Percentiles rank a stretch among this genome's conserved stretches.
Evolutionary conservation across 2,329 filamentous ascomycete genomes (phyloP).

Genomic region (Diplodia intermedia): DNA sequence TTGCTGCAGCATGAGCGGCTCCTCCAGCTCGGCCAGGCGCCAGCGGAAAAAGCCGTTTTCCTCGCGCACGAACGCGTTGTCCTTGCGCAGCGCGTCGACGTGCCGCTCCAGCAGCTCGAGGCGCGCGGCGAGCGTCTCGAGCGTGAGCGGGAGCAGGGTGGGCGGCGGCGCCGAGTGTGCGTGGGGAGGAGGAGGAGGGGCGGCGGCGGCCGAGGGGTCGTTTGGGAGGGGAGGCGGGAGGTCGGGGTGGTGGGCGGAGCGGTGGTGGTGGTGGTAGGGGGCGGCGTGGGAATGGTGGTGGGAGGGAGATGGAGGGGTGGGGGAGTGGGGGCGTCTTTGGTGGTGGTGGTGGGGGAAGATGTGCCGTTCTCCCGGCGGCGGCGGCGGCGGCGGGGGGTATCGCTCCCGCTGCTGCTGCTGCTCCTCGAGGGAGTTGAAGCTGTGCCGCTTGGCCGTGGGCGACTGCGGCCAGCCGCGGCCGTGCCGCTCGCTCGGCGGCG

Average conservation of each 20-base stretch:
- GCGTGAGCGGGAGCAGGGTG: background rate
- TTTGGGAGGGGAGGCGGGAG: background rate
- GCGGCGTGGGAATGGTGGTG: background rate
- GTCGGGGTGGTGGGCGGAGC: background rate
- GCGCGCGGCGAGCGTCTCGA: background rate
- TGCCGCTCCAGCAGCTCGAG: background rate
- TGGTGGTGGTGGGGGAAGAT: constrained; percentile 1
- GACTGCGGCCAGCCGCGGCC: background rate
- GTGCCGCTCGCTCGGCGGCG: constrained; percentile 13
- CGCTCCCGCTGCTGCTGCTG: background rate
- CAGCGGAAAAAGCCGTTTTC: constrained; percentile 17
- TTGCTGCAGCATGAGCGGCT: background rate
- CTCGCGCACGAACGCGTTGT: background rate
- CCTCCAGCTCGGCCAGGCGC: constrained; percentile 9
- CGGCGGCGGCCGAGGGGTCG: background rate
- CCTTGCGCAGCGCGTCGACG: background rate
- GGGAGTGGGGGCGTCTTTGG: background rate
- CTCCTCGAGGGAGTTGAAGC: background rate
- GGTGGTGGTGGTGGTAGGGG: background rate
- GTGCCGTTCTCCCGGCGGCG: background rate
- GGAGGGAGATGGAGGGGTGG: background rate
- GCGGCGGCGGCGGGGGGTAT: background rate
- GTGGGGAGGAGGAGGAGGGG: too few species aligned
- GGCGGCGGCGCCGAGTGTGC: too few species aligned
- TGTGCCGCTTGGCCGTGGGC: background rate